Percentiles rank a stretch among this genome's conserved stretches.
phyloP scores from a whole-genome alignment of 202 grass and related monocot genomes.

The Panicum hallii region DNA sequence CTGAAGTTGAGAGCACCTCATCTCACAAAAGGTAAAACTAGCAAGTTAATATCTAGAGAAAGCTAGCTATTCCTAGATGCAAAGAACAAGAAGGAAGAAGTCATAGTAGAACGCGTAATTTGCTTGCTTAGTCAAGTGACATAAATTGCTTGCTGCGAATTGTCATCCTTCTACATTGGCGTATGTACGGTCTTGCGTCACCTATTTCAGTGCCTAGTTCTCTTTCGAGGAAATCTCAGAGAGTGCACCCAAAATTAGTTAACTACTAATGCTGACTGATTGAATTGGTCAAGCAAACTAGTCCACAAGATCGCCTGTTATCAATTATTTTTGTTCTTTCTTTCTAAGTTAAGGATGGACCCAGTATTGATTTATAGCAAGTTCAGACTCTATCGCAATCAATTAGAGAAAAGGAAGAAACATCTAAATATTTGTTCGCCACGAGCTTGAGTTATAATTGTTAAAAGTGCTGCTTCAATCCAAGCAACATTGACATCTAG shows the following conservation, averaged over 20 bases:
- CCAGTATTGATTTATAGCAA: not conserved
- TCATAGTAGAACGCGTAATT: not conserved
- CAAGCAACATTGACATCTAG: not conserved
- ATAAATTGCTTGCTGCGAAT: not conserved
- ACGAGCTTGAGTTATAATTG: not conserved
- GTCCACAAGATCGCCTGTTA: not conserved
- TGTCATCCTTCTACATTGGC: not conserved
- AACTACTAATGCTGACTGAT: not conserved
- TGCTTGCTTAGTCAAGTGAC: not conserved
- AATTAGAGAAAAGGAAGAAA: not conserved
- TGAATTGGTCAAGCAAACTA: conserved; percentile 18
- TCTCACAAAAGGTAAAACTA: conserved; percentile 57
- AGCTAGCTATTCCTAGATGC: not conserved
- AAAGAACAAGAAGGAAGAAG: not conserved
- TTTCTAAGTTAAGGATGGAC: not conserved
- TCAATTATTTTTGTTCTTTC: not conserved
- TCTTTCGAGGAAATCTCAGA: not conserved
- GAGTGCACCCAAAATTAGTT: not conserved
- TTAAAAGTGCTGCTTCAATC: not conserved
- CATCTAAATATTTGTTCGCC: too few species aligned
- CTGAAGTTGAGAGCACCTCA: conserved; percentile 53
- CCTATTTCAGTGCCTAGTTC: not conserved
- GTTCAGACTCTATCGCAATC: not conserved
- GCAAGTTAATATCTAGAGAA: too few species aligned
- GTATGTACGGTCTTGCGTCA: not conserved